Percentiles rank a stretch among this genome's conserved stretches.
Evolutionary conservation across 2,329 filamentous ascomycete genomes (phyloP).

Genomic region (Fusarium luffae): DNA sequence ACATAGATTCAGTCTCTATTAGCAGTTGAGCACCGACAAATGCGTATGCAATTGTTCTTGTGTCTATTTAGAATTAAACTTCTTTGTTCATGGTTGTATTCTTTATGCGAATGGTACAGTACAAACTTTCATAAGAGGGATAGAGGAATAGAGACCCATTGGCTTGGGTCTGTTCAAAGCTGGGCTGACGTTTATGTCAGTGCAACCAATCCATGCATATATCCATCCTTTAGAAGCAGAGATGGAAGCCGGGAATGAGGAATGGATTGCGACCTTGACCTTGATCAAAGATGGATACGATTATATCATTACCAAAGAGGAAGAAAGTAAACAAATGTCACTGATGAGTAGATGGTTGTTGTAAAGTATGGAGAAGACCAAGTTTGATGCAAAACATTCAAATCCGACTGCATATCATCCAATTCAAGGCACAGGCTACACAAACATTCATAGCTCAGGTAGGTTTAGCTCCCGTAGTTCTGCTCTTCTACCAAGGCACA

Average conservation of each 20-base stretch:
- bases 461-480: neutral
- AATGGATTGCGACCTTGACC: neutral
- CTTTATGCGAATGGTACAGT: conserved; percentile 42
- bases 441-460: conserved; percentile 24
- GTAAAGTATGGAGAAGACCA: conserved; percentile 16
- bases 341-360: neutral
- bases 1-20: neutral
- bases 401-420: conserved; percentile 37
- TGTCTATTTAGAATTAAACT: conserved; percentile 3
- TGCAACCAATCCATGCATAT: conserved; percentile 27
- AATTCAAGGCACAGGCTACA: conserved; percentile 40
- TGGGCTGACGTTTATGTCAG: conserved; percentile 34
- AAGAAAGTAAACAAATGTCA: conserved; percentile 17
- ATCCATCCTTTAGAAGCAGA: conserved; percentile 20
- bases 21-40: conserved; percentile 1
- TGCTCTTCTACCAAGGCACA: neutral
- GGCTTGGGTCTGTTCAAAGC: neutral
- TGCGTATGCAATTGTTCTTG: conserved; percentile 5
- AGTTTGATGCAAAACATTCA: conserved; percentile 41
- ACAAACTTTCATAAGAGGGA: neutral
- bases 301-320: neutral
- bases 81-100: conserved; percentile 17
- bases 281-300: conserved; percentile 1
- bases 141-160: neutral
- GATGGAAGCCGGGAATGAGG: conserved; percentile 29